Evolutionary conservation across 2,329 filamentous ascomycete species (phyloP).

Genomic region (Alternaria angustiovoidea): DNA sequence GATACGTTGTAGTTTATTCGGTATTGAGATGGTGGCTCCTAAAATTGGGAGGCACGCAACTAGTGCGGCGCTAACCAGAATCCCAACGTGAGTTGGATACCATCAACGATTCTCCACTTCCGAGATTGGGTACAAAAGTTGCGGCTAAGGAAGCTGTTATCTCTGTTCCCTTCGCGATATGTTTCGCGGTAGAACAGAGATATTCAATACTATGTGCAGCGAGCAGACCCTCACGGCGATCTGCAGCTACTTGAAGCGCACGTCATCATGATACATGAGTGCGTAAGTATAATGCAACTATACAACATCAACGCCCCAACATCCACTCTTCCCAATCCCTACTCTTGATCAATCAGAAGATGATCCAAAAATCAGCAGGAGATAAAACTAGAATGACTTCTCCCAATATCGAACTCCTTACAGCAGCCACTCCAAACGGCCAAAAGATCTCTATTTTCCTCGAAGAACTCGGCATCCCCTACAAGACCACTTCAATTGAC

Average conservation of each 20-base stretch:
- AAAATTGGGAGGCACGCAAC: neutral
- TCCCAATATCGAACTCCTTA: slow-evolving; percentile 72
- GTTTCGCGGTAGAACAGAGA: neutral
- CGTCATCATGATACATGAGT: slow-evolving; percentile 3
- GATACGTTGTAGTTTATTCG: neutral
- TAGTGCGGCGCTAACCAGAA: neutral
- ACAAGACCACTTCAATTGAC: slow-evolving; percentile 58
- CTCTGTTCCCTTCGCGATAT: neutral
- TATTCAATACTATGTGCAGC: neutral
- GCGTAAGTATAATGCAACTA: neutral
- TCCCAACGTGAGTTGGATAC: neutral
- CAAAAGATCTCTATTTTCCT: slow-evolving; percentile 84
- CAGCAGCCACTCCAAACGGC: slow-evolving; percentile 83
- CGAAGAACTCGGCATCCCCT: slow-evolving; percentile 72
- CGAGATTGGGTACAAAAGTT: neutral
- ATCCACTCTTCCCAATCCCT: neutral
- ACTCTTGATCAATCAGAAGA: neutral
- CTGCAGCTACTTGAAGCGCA: neutral
- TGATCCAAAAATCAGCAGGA: neutral
- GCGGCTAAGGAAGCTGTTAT: neutral
- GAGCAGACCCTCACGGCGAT: neutral
- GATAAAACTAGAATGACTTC: slow-evolving; percentile 44
- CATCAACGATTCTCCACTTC: neutral
- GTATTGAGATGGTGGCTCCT: neutral
- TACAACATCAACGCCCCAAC: slow-evolving; percentile 11